Evolutionary conservation across 1,284 basidiomycete genomes (phyloP).

Genomic region (Moniliella sp.): DNA sequence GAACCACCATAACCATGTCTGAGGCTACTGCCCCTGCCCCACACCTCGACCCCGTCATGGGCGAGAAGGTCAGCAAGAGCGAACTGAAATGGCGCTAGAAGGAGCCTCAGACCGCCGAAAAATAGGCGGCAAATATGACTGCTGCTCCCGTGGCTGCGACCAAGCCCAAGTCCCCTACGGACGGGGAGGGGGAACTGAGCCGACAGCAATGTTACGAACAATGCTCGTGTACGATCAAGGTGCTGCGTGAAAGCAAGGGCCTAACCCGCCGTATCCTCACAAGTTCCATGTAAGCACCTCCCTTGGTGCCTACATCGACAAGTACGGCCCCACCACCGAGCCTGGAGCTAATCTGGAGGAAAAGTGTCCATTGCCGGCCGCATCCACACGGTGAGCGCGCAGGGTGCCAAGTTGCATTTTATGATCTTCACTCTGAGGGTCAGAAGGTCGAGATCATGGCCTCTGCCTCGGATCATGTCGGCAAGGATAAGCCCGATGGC

Average conservation of each 20-base stretch:
- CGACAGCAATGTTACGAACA: constrained; percentile 78
- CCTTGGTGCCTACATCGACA: constrained; percentile 54
- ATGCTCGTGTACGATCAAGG: constrained; percentile 64
- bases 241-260: constrained; percentile 58
- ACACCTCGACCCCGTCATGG: constrained; percentile 26
- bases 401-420: constrained; percentile 67
- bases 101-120: constrained; percentile 53
- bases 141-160: too few relatives aligned
- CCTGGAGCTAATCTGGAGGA: constrained; percentile 21
- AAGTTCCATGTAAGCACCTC: constrained; percentile 79
- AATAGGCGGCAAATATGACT: too few relatives aligned
- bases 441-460: constrained; percentile 88
- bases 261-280: constrained; percentile 87
- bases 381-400: constrained; percentile 68
- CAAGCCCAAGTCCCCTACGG: constrained; percentile 7
- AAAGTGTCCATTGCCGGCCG: constrained; percentile 55
- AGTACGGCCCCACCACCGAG: constrained; percentile 44
- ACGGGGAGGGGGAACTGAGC: constrained; percentile 43
- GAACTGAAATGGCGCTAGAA: constrained; percentile 64
- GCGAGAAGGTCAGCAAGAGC: constrained; percentile 37
- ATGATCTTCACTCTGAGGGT: constrained; percentile 81
- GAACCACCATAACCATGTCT: too few relatives aligned
- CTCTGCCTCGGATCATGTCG: constrained; percentile 59
- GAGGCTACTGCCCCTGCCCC: too few relatives aligned
- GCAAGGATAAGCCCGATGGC: constrained; percentile 48